A percentile compares a stretch with the other conserved stretches of the same genome.
Conservation (phyloP, 169 alveolate species). For the Plasmodium yoelii region DNA sequence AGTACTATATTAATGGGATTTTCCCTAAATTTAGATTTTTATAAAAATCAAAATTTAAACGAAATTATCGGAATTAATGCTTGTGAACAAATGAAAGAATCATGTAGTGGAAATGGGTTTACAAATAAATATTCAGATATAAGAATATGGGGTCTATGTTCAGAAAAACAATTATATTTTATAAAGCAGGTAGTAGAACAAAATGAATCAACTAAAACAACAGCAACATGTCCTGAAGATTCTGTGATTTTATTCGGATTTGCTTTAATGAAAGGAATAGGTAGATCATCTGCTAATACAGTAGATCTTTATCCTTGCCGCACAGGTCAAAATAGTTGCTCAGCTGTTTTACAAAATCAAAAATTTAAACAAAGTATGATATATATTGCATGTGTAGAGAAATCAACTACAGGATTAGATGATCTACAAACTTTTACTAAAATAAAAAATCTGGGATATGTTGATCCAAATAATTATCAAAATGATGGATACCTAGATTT, state of each 20-base stretch:
- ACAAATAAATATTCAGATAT: slow-evolving; percentile 77
- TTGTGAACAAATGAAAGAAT: slow-evolving; percentile 86
- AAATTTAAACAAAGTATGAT: slow-evolving; percentile 76
- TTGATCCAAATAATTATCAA: slow-evolving; percentile 23
- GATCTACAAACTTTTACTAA: slow-evolving; percentile 69
- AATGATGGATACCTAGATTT: slow-evolving; percentile 48
- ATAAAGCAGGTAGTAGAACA: slow-evolving; percentile 83
- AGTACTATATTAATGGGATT: slow-evolving; percentile 86
- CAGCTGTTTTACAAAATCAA: slow-evolving; percentile 70
- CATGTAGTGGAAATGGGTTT: slow-evolving; percentile 82
- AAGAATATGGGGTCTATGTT: slow-evolving; percentile 86
- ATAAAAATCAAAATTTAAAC: slow-evolving; percentile 27
- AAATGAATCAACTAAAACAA: slow-evolving; percentile 74
- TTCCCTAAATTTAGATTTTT: slow-evolving; percentile 79
- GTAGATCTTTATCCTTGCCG: slow-evolving; percentile 79
- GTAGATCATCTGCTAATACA: slow-evolving; percentile 73
- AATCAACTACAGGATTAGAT: slow-evolving; percentile 64
- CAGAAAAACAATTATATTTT: slow-evolving; percentile 81
- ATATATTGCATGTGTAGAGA: slow-evolving; percentile 73
- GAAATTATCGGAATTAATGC: slow-evolving; percentile 57
- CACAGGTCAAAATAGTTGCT: slow-evolving; percentile 77
- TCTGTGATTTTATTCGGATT: slow-evolving; percentile 79
- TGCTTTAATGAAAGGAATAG: slow-evolving; percentile 77
- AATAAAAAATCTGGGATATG: slow-evolving; percentile 57
- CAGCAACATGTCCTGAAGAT: slow-evolving; percentile 80